These are phyloP conservation scores for Solanum peruvianum DNA, from an alignment of 257 asterid species.

Conservation along the genomic window DNA sequence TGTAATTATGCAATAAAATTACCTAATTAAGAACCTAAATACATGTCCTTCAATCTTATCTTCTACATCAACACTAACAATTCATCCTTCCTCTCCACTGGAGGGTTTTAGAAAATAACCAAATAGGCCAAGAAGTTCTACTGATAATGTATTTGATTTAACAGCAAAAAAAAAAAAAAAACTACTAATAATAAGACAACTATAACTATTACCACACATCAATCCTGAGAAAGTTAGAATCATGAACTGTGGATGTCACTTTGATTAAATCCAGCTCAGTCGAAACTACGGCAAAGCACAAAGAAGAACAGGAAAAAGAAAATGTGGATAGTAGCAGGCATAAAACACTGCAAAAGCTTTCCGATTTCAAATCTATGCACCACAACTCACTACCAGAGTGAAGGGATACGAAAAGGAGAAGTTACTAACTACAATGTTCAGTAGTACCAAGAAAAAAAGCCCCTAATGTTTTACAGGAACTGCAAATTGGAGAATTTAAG, in stretches of 20 bases:
- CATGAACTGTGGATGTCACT: not conserved
- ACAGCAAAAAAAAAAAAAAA: not conserved
- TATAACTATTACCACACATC: no score
- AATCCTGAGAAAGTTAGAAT: not conserved
- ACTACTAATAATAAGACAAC: not conserved
- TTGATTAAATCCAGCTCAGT: not conserved
- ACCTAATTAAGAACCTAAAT: not conserved
- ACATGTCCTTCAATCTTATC: not conserved
- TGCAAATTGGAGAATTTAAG: slow-evolving; percentile 3
- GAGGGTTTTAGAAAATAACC: not conserved
- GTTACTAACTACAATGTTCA: not conserved
- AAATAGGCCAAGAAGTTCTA: not conserved
- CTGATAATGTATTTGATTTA: not conserved
- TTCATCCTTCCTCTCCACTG: not conserved
- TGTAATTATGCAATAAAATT: not conserved
- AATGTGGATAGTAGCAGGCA: not conserved
- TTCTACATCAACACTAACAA: slow-evolving; percentile 3
- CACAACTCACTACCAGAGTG: not conserved
- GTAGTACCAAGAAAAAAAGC: not conserved
- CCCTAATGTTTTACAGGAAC: not conserved
- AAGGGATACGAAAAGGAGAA: not conserved
- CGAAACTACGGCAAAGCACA: not conserved
- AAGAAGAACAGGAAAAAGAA: not conserved
- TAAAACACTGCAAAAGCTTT: not conserved
- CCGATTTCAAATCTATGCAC: not conserved